Conservation (phyloP, 2,329 filamentous ascomycete genomes). For the Orbilia oligospora region DNA sequence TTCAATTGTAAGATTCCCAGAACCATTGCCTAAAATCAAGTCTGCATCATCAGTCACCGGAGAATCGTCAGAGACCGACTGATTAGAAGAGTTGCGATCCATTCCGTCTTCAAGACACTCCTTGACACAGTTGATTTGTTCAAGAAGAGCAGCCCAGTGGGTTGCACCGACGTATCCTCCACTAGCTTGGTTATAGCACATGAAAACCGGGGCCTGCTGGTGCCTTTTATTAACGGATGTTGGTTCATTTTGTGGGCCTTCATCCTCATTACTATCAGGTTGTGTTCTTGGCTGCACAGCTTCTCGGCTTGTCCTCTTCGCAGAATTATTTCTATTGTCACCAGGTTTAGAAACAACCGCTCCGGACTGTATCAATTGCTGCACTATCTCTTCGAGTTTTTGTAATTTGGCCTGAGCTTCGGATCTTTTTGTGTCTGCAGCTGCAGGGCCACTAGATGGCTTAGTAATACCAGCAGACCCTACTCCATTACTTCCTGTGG, state of each 20-base stretch:
- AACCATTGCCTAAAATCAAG: slow-evolving; percentile 65
- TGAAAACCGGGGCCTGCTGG: slow-evolving; percentile 53
- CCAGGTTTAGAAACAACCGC: slow-evolving; percentile 62
- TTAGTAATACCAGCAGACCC: slow-evolving; percentile 42
- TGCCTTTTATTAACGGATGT: slow-evolving; percentile 12
- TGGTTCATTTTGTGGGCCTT: slow-evolving; percentile 61
- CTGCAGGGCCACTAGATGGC: background rate
- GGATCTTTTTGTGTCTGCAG: slow-evolving; percentile 61
- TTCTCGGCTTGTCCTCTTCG: slow-evolving; percentile 64
- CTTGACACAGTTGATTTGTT: slow-evolving; percentile 67
- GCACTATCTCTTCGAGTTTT: slow-evolving; percentile 68
- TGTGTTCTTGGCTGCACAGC: slow-evolving; percentile 50
- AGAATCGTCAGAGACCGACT: slow-evolving; percentile 64
- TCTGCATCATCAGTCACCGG: slow-evolving; percentile 65
- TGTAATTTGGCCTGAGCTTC: slow-evolving; percentile 68
- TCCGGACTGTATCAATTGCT: slow-evolving; percentile 65
- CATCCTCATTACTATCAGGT: background rate
- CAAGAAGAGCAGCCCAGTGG: slow-evolving; percentile 68
- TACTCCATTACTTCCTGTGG: background rate
- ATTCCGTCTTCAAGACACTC: slow-evolving; percentile 65
- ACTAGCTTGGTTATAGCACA: slow-evolving; percentile 53
- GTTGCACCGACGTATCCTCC: slow-evolving; percentile 67
- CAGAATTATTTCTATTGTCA: slow-evolving; percentile 65
- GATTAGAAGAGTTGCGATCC: slow-evolving; percentile 62
- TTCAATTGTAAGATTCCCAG: slow-evolving; percentile 64